Conservation (phyloP, 768 basidiomycete genomes). For the Rhodotorula kratochvilovae region DNA sequence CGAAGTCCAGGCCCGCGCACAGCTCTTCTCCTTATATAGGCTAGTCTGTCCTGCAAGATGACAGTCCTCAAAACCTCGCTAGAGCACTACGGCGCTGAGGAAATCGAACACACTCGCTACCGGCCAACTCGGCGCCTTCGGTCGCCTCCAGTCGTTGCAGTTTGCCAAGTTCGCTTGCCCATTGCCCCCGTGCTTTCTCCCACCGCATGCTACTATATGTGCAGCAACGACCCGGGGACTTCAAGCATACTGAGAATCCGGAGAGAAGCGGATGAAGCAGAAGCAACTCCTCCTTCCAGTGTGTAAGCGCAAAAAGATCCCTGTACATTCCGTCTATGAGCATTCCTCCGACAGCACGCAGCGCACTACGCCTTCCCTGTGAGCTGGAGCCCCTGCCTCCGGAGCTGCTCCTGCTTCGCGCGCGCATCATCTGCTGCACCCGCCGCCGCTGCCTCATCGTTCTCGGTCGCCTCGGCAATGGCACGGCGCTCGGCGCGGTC, state of each 20-base stretch:
- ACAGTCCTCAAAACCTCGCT: too few species aligned
- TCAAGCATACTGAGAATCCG: slow-evolving; percentile 53
- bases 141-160: too few species aligned
- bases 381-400: slow-evolving; percentile 15
- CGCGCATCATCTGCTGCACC: not conserved
- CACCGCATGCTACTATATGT: too few species aligned
- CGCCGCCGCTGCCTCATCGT: not conserved
- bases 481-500: slow-evolving; percentile 26
- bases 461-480: slow-evolving; percentile 20
- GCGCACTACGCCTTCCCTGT: slow-evolving; percentile 15
- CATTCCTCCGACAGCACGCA: not conserved
- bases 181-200: too few species aligned
- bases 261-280: slow-evolving; percentile 52
- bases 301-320: slow-evolving; percentile 3
- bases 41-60: too few species aligned
- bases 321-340: not conserved
- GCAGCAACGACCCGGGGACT: slow-evolving; percentile 41
- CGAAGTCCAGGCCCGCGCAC: too few species aligned
- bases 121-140: too few species aligned
- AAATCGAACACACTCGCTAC: too few species aligned
- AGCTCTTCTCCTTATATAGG: too few species aligned
- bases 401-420: slow-evolving; percentile 4
- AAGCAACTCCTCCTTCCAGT: slow-evolving; percentile 33
- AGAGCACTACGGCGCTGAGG: too few species aligned
- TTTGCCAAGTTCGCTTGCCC: too few species aligned